These are phyloP conservation scores for Naematelia aurantialba DNA, from an alignment of 768 basidiomycete species.

Conservation along the genomic window DNA sequence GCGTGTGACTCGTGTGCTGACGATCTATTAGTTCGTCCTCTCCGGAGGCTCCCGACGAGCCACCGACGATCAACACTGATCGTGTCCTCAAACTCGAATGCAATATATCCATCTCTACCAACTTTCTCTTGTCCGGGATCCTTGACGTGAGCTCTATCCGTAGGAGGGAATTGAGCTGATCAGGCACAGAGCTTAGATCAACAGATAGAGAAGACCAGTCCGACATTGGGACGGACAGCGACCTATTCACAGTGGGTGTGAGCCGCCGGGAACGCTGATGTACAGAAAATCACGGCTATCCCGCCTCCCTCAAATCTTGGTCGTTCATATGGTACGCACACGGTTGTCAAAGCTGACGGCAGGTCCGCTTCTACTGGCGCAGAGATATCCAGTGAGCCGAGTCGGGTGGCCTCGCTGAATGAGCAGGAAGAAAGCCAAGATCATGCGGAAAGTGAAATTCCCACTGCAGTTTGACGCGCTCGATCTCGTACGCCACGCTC, in stretches of 20 bases:
- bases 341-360: constrained; percentile 3
- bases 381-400: constrained; percentile 61
- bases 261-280: neutral
- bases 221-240: constrained; percentile 73
- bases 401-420: neutral
- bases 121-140: constrained; percentile 83
- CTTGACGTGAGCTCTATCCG: constrained; percentile 58
- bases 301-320: constrained; percentile 70
- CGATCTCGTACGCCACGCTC: constrained; percentile 57
- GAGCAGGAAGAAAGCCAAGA: constrained; percentile 71
- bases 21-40: neutral
- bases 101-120: constrained; percentile 80
- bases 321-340: constrained; percentile 67
- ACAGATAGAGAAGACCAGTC: constrained; percentile 78
- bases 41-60: constrained; percentile 72
- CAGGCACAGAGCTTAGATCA: constrained; percentile 70
- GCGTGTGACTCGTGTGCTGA: neutral
- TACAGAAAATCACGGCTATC: constrained; percentile 65
- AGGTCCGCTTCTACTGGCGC: constrained; percentile 90
- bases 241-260: constrained; percentile 62
- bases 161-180: constrained; percentile 22
- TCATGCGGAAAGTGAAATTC: constrained; percentile 93
- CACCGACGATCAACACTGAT: constrained; percentile 62
- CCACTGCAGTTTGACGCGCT: constrained; percentile 79
- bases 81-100: constrained; percentile 84